Evolutionary conservation across 2,329 filamentous ascomycete species (phyloP).

Genomic region (Colletotrichum orbiculare): DNA sequence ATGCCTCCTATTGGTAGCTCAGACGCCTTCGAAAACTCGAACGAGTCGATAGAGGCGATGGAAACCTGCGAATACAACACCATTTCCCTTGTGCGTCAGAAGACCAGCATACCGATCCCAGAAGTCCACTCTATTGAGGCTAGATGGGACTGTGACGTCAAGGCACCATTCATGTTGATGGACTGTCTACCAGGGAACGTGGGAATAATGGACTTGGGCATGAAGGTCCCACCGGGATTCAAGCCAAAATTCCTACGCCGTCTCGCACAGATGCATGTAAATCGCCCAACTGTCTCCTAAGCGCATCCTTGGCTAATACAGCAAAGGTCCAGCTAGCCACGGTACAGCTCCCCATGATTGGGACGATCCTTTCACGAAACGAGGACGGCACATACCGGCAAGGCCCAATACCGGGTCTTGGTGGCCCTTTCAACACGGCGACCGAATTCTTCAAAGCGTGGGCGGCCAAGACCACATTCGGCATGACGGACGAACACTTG

Average conservation of each 20-base stretch:
- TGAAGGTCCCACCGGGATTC: neutral
- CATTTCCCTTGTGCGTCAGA: constrained; percentile 11
- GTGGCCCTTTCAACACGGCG: constrained; percentile 11
- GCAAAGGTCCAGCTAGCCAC: constrained; percentile 2
- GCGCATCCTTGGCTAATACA: neutral
- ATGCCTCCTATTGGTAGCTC: constrained; percentile 4
- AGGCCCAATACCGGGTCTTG: constrained; percentile 7
- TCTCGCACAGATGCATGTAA: constrained; percentile 2
- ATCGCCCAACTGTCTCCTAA: neutral
- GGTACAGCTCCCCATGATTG: constrained; percentile 10
- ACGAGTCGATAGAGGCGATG: constrained; percentile 3
- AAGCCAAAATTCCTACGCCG: constrained; percentile 3
- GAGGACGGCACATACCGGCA: constrained; percentile 2
- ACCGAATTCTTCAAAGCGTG: constrained; percentile 13
- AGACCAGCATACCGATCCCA: constrained; percentile 8
- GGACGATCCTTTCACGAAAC: constrained; percentile 11
- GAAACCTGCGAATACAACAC: constrained; percentile 8
- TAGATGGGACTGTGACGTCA: neutral
- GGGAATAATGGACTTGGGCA: constrained; percentile 17
- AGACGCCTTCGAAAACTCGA: neutral
- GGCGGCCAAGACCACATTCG: constrained; percentile 12
- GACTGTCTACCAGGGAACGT: constrained; percentile 16
- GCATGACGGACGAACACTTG: neutral
- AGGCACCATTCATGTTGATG: constrained; percentile 15
- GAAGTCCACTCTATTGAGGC: constrained; percentile 6